These are phyloP conservation scores for Phtheirospermum japonicum DNA, from an alignment of 257 asterid species.

Conservation along the genomic window DNA sequence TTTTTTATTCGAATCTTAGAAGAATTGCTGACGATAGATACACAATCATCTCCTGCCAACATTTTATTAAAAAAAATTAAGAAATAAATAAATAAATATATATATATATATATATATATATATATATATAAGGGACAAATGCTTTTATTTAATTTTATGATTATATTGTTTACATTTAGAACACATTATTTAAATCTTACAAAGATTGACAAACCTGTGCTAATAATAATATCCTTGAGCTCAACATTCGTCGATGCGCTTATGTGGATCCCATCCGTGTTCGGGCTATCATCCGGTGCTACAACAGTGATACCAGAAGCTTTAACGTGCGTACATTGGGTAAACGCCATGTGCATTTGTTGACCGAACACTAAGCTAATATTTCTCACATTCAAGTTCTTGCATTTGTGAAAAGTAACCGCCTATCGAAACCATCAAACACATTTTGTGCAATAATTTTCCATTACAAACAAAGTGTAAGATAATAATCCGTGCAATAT, in stretches of 20 bases:
- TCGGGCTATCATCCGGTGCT: constrained; percentile 79
- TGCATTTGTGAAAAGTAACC: constrained; percentile 71
- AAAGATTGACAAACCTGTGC: constrained; percentile 55
- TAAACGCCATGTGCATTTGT: constrained; percentile 72
- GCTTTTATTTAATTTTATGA: no score
- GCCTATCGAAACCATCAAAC: no score
- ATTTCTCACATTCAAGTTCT: constrained; percentile 55
- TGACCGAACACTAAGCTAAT: constrained; percentile 49
- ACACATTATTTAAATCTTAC: no score
- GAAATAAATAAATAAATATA: no score
- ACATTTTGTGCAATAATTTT: constrained; percentile 26
- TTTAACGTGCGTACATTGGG: constrained; percentile 40
- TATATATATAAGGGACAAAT: no score
- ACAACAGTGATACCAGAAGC: constrained; percentile 43
- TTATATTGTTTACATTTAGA: no score
- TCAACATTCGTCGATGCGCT: constrained; percentile 54
- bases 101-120: no score
- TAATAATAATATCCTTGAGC: constrained; percentile 40
- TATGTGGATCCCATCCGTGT: constrained; percentile 88
- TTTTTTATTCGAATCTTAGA: constrained; percentile 46
- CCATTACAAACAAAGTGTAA: neutral
- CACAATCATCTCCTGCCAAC: constrained; percentile 77
- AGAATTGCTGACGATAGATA: constrained; percentile 79
- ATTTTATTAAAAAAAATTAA: neutral
- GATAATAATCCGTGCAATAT: neutral